Base-by-base conservation (phyloP, 495 filamentous ascomycete genomes). In the Hypomontagnella submonticulosa region DNA sequence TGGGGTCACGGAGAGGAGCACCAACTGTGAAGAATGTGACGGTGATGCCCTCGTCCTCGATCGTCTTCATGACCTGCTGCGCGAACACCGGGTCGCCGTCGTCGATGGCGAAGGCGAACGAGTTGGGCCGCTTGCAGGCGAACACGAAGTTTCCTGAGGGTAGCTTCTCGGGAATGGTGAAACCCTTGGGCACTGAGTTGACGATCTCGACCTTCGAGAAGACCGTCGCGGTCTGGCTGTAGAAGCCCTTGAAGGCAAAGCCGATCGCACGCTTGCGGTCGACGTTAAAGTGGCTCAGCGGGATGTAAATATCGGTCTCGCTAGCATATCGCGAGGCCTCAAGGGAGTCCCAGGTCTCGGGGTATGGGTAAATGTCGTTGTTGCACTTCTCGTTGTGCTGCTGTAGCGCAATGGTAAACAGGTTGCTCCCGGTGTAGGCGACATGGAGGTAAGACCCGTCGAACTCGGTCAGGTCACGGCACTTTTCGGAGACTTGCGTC, bases 21-120 rank as follows among this genome's bases (percentile, higher is more conserved):
- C 89, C 90, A 40, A 92, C 89, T 34, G 88, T 91, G 75, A 93
- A 93, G 76, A 93, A 93, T 0, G 90, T 93, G 1, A 90, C 88
- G 60, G 84, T 81, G 61, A 92, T 87, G 37, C 72, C 48, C 33
- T 87, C 89, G 9, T 84, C 81, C 9, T 85, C 81, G 52, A 93
- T 78, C 32, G 89, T 86, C 19, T 81, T 69, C 82, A 90, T 86
- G 34, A 93, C 86, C 59, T 84, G 69, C 64, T 86, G 80, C 4
- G 89, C 88, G 57, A 80, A 81, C 32, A 77, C 57, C 5, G 90
- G 90, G 60, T 85, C 78, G 4, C 90, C 90, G 73, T 93, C 90
- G 73, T 93, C 90, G 67, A 93, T 93, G 50, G 90, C 90, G 72
- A 93, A 91, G 0, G 90, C 90, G 73, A 93, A 91, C 0, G 84